phyloP scores from a whole-genome alignment of 805 yeast genomes.

The Jamesozyma spencerorum region DNA sequence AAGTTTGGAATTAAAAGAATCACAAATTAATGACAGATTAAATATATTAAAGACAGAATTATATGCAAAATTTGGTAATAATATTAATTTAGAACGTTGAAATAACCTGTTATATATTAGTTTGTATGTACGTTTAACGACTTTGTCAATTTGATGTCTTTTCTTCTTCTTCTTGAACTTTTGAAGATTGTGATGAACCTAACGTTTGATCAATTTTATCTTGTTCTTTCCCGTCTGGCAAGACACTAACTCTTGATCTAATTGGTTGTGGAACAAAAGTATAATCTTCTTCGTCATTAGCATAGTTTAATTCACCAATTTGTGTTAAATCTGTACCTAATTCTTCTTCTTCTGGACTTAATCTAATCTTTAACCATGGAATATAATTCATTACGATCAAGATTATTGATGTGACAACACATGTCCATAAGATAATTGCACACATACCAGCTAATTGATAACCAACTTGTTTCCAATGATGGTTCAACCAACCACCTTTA shows the following conservation, averaged over 20 bases:
- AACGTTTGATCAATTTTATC: constrained; percentile 23
- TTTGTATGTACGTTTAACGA: too few species aligned
- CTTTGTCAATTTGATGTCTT: too few species aligned
- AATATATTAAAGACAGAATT: constrained; percentile 56
- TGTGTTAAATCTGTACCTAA: constrained; percentile 82
- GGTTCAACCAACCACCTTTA: constrained; percentile 83
- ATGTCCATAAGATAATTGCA: constrained; percentile 68
- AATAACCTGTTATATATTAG: too few species aligned
- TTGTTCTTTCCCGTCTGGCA: too few species aligned
- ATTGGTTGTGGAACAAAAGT: constrained; percentile 70
- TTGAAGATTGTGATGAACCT: neutral
- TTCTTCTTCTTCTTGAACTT: neutral
- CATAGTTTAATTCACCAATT: constrained; percentile 80
- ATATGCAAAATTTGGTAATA: constrained; percentile 82
- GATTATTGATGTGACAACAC: constrained; percentile 60
- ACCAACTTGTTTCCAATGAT: constrained; percentile 73
- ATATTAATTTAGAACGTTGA: constrained; percentile 72
- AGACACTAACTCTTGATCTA: constrained; percentile 45
- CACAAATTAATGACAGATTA: constrained; percentile 45
- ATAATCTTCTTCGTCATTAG: constrained; percentile 43
- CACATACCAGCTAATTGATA: constrained; percentile 75
- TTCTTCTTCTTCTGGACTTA: constrained; percentile 78
- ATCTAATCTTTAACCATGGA: constrained; percentile 75
- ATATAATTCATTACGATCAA: constrained; percentile 59
- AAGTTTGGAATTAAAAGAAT: constrained; percentile 38